Conservation (phyloP, 768 basidiomycete genomes). For the Stropharia rugosoannulata region DNA sequence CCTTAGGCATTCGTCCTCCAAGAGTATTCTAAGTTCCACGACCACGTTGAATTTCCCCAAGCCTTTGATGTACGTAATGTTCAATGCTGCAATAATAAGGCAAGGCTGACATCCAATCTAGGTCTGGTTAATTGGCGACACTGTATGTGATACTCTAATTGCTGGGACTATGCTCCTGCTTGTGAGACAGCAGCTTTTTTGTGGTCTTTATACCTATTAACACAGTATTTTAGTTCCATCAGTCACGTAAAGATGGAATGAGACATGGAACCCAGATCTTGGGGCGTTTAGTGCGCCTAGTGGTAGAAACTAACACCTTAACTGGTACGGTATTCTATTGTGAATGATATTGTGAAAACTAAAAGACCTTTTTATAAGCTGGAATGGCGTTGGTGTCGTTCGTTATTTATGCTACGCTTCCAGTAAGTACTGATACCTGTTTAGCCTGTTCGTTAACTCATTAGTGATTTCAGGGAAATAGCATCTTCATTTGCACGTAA, state of each 20-base stretch:
- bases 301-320: slow-evolving; percentile 4
- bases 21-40: slow-evolving; percentile 3
- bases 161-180: slow-evolving; percentile 5
- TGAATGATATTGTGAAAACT: background rate
- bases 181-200: background rate
- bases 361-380: background rate
- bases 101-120: background rate
- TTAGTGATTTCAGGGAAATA: background rate
- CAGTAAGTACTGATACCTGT: background rate
- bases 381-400: slow-evolving; percentile 5
- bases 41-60: background rate
- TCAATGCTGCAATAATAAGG: background rate
- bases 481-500: slow-evolving; percentile 6
- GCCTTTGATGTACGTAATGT: slow-evolving; percentile 1
- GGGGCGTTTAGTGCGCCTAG: slow-evolving; percentile 1
- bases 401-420: background rate
- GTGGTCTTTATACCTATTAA: background rate
- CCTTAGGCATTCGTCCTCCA: slow-evolving; percentile 5
- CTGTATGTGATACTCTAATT: slow-evolving; percentile 4
- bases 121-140: slow-evolving; percentile 8
- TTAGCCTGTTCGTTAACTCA: background rate
- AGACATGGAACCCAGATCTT: slow-evolving; percentile 5
- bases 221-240: background rate
- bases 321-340: background rate
- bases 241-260: background rate